Evolutionary conservation across 1,284 basidiomycete species (phyloP).

Genomic region (Fomitopsis pinicola): DNA sequence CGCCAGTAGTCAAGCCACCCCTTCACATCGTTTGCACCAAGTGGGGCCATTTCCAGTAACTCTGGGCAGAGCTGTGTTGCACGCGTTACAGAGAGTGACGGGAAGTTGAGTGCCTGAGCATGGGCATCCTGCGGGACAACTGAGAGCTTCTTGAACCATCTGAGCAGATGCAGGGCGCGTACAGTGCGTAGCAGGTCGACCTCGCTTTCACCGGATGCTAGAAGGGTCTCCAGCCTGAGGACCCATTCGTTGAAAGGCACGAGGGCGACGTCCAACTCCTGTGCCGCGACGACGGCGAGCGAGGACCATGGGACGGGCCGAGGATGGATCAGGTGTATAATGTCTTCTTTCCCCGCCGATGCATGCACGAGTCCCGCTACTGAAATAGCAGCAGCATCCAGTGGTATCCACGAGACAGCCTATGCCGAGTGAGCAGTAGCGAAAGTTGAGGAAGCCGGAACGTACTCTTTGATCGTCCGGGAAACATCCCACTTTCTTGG

Average conservation of each 20-base stretch:
- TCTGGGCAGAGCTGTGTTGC: not conserved
- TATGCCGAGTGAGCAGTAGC: no score
- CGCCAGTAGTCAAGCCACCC: not conserved
- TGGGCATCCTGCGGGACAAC: not conserved
- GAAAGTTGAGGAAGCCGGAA: no score
- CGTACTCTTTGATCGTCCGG: slow-evolving; percentile 20
- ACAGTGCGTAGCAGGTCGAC: no score
- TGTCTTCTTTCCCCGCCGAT: slow-evolving; percentile 10
- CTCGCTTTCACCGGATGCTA: not conserved
- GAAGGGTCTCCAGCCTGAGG: slow-evolving; percentile 5
- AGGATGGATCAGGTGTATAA: slow-evolving; percentile 28
- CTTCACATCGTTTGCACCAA: not conserved
- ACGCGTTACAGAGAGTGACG: not conserved
- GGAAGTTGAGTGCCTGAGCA: not conserved
- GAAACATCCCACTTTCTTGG: slow-evolving; percentile 18
- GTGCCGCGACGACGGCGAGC: slow-evolving; percentile 15
- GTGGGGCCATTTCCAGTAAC: not conserved
- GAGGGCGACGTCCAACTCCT: slow-evolving; percentile 14
- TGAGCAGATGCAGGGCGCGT: not conserved
- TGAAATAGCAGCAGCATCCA: slow-evolving; percentile 15
- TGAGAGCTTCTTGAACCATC: not conserved
- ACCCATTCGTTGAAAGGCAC: slow-evolving; percentile 21
- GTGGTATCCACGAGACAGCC: slow-evolving; percentile 24
- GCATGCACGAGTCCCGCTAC: slow-evolving; percentile 18
- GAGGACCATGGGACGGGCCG: slow-evolving; percentile 19